Evolutionary conservation across 495 filamentous ascomycete species (phyloP).

Genomic region (Penicillium robsamsonii): DNA sequence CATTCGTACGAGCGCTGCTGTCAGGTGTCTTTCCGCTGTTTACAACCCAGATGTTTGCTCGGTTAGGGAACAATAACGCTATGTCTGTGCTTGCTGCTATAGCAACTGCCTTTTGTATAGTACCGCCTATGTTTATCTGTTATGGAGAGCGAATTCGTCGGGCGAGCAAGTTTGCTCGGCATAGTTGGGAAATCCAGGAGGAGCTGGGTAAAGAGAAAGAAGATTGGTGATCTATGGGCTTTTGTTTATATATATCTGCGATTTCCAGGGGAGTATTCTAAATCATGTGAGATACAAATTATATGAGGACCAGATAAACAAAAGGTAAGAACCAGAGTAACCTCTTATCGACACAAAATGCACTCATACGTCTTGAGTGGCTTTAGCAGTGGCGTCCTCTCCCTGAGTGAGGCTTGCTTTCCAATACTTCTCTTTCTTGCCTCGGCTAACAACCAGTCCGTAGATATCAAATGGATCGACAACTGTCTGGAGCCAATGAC

Average conservation of each 20-base stretch:
- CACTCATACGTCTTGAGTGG: background rate
- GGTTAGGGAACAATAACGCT: conserved; percentile 44
- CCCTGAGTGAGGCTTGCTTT: conserved; percentile 32
- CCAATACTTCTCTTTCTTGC: conserved; percentile 55
- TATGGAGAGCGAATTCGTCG: conserved; percentile 44
- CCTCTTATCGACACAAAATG: background rate
- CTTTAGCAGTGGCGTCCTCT: background rate
- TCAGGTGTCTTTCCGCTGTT: conserved; percentile 50
- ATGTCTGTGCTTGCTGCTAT: conserved; percentile 45
- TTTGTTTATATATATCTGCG: background rate
- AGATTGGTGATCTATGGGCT: conserved; percentile 15
- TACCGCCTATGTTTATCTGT: conserved; percentile 42
- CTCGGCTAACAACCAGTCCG: conserved; percentile 53
- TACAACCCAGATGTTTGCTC: conserved; percentile 42
- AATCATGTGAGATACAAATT: background rate
- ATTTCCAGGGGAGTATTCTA: background rate
- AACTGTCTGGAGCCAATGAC: conserved; percentile 53
- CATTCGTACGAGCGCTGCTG: conserved; percentile 43
- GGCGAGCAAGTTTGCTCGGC: conserved; percentile 47
- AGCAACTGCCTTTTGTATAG: conserved; percentile 45
- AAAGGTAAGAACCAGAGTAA: background rate
- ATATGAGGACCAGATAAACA: background rate
- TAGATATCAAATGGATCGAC: conserved; percentile 66
- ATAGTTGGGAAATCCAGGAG: conserved; percentile 40
- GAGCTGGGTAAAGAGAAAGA: conserved; percentile 31